phyloP scores from a whole-genome alignment of 306 rosid species.

The Ormosia emarginata region DNA sequence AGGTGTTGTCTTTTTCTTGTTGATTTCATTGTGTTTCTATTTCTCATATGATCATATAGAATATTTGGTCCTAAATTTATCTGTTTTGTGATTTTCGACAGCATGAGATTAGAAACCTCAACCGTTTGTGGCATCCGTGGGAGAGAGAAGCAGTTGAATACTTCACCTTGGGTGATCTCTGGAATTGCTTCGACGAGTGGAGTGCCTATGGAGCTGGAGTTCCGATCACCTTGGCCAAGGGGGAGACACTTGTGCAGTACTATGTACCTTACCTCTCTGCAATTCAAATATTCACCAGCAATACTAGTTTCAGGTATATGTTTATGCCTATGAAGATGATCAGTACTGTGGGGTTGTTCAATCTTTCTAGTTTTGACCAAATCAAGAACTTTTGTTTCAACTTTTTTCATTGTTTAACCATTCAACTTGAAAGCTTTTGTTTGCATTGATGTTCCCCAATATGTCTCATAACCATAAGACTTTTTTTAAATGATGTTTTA shows the following conservation, averaged over 20 bases:
- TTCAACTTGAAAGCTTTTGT: neutral
- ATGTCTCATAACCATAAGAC: neutral
- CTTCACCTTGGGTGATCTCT: slow-evolving; percentile 76
- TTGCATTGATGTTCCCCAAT: neutral
- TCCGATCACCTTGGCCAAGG: slow-evolving; percentile 55
- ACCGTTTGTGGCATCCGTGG: slow-evolving; percentile 89
- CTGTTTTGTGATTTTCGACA: neutral
- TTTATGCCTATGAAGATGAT: neutral
- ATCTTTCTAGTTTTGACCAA: neutral
- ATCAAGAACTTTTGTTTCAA: neutral
- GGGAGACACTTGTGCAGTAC: slow-evolving; percentile 85
- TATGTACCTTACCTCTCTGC: slow-evolving; percentile 98
- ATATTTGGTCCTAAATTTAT: neutral
- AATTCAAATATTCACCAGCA: slow-evolving; percentile 84
- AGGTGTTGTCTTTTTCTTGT: slow-evolving; percentile 38
- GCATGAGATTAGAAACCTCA: slow-evolving; percentile 77
- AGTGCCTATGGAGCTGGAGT: slow-evolving; percentile 98
- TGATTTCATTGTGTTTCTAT: neutral
- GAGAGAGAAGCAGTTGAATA: slow-evolving; percentile 81
- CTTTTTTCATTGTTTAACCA: neutral
- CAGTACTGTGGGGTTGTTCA: neutral
- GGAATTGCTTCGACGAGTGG: slow-evolving; percentile 87
- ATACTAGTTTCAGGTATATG: slow-evolving; percentile 51
- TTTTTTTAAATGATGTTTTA: neutral
- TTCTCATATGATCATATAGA: neutral